phyloP scores from a whole-genome alignment of 768 basidiomycete genomes.

The Daedaleopsis nitida region DNA sequence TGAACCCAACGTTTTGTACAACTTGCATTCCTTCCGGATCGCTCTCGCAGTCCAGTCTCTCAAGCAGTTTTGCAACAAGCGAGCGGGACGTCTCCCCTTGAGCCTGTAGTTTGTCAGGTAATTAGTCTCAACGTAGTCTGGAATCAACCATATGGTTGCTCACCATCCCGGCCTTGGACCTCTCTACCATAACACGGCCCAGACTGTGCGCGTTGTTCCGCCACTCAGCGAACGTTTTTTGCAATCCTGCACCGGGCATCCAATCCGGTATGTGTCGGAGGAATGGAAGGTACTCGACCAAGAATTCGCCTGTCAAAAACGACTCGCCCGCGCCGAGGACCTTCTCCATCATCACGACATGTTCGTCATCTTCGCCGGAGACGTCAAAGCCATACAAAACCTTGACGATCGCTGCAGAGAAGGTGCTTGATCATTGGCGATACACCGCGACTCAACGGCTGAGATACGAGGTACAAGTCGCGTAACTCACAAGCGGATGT shows the following conservation, averaged over 20 bases:
- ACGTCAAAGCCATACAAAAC: conserved; percentile 4
- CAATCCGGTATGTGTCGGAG: conserved; percentile 2
- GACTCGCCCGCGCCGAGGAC: neutral
- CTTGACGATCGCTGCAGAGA: conserved; percentile 4
- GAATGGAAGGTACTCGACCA: conserved; percentile 2
- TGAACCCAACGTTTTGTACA: no score
- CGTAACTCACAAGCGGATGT: conserved; percentile 8
- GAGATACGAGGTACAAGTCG: neutral
- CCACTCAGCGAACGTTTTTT: neutral
- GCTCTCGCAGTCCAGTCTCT: no score
- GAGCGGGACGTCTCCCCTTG: neutral
- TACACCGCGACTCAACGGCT: neutral
- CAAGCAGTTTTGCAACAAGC: no score
- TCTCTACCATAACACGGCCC: neutral
- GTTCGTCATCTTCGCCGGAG: conserved; percentile 7
- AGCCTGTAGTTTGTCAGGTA: neutral
- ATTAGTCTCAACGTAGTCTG: neutral
- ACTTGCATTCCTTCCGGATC: no score
- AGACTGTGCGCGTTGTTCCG: neutral
- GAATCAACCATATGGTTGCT: neutral
- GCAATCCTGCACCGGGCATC: conserved; percentile 8
- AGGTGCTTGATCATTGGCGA: neutral
- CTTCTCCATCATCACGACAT: conserved; percentile 16
- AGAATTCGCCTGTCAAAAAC: neutral
- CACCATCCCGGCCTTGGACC: neutral